Evolutionary conservation across 768 basidiomycete species (phyloP), one percentile per base, ranked within the genome.

Genomic region (Xerocomellus amylosporus): DNA sequence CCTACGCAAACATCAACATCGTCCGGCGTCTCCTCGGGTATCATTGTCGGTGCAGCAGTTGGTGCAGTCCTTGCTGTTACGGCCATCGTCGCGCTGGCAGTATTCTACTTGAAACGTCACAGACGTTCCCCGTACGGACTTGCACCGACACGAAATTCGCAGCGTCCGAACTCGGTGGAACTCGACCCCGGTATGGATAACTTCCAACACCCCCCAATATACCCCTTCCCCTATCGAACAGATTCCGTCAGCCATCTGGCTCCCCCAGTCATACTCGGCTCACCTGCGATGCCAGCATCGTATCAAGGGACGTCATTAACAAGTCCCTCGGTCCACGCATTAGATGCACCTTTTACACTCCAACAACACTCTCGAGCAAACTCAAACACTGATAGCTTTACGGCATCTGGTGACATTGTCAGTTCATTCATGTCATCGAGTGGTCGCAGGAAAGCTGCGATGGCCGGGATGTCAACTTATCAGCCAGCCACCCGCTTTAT

Each of bases 1-100:
- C 39, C 69, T 26, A 50, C 61, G 4, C 55, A 64, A 42, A 59
- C 58, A n/a, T 46, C 51, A 38, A 56, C 56, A 7, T 45, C 51
- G 1, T 57, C 72, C 1, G 64, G 68, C 8, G 60, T 74, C 19
- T 72, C 79, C 7, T 73, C 74, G 7, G 78, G 76, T 28, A 77
- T 76, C 42, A 78, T 84, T 44, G 77, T 77, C 8, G 82, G 72
- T 44, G 55, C 58, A 43, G 80, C 79, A 10, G 74, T 83, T 37
- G 83, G 84, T 43, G 77, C 70, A 30, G 65, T 86, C 30, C 58
- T 84, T 34, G 82, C 82, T 52, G 62, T 84, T 20, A 78, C 81
- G n/a, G 76, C 76, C 15, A 63, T 79, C 22, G 70, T 81, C 28
- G 77, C 79, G 4, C 69, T 87, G 17, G 78, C 74, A 8, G 62